A percentile compares a stretch with the other conserved stretches of the same genome.
Conservation (phyloP, 2,329 filamentous ascomycete species). For the Alternaria ethzedia region DNA sequence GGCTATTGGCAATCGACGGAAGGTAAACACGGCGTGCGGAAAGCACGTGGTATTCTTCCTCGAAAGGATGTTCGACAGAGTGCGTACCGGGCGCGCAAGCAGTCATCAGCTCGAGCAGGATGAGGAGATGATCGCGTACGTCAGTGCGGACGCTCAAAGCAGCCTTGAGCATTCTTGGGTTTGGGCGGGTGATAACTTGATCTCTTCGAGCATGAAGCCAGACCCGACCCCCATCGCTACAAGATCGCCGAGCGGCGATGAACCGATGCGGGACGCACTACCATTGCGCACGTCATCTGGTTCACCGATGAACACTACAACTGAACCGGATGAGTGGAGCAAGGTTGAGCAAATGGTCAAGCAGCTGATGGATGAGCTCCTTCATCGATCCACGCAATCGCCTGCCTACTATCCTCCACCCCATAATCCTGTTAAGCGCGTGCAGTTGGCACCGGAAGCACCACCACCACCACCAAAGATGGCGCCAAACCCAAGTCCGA, state of each 20-base stretch:
- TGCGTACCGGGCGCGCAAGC: constrained; percentile 51
- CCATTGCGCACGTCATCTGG: constrained; percentile 58
- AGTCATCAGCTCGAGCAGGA: constrained; percentile 64
- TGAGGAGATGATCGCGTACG: constrained; percentile 87
- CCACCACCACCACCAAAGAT: constrained; percentile 27
- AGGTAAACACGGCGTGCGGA: constrained; percentile 78
- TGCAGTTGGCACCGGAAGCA: constrained; percentile 40
- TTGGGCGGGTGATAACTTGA: constrained; percentile 64
- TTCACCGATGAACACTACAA: constrained; percentile 63
- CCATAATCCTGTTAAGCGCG: constrained; percentile 47
- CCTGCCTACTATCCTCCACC: constrained; percentile 44
- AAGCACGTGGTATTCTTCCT: constrained; percentile 84
- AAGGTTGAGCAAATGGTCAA: constrained; percentile 70
- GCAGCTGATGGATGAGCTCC: constrained; percentile 60
- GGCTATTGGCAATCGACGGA: constrained; percentile 72
- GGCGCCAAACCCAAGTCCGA: constrained; percentile 29
- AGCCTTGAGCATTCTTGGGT: constrained; percentile 81
- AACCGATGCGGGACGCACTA: constrained; percentile 49
- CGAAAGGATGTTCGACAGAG: constrained; percentile 65
- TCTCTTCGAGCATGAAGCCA: constrained; percentile 6
- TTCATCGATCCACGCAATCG: constrained; percentile 32
- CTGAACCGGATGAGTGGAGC: constrained; percentile 83
- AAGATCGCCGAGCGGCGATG: constrained; percentile 27
- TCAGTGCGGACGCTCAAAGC: constrained; percentile 85
- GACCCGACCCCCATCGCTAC: constrained; percentile 8